Conservation (phyloP, 2,329 filamentous ascomycete species). For the Penicillium sp. region DNA sequence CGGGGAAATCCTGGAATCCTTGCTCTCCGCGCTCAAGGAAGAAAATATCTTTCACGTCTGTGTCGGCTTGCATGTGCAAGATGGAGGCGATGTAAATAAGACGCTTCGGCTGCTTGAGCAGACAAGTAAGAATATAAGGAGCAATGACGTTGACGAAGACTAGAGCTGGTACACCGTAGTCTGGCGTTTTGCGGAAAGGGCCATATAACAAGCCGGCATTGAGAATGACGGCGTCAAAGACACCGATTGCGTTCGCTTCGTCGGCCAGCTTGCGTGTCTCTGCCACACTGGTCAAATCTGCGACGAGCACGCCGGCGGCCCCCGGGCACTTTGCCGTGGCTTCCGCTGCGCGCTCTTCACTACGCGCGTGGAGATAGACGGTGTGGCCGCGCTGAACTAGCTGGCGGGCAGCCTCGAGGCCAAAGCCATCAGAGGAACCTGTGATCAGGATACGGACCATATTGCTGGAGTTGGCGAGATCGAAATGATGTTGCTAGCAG, state of each 20-base stretch:
- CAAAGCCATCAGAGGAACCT: slow-evolving; percentile 59
- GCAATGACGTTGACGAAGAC: slow-evolving; percentile 59
- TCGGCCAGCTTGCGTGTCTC: slow-evolving; percentile 54
- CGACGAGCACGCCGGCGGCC: slow-evolving; percentile 53
- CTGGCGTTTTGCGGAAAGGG: slow-evolving; percentile 41
- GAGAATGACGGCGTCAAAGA: slow-evolving; percentile 59
- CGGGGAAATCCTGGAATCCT: slow-evolving; percentile 37
- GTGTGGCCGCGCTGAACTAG: slow-evolving; percentile 55
- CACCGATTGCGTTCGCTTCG: slow-evolving; percentile 52
- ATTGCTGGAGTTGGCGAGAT: background rate
- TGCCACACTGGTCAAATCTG: slow-evolving; percentile 54
- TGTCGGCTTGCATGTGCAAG: slow-evolving; percentile 52
- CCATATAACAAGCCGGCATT: slow-evolving; percentile 56
- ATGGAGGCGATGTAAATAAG: slow-evolving; percentile 55
- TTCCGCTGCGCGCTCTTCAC: slow-evolving; percentile 53
- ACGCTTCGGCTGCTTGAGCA: slow-evolving; percentile 53
- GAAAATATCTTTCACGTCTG: slow-evolving; percentile 41
- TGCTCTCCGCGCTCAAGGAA: slow-evolving; percentile 40
- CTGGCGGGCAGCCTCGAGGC: slow-evolving; percentile 52
- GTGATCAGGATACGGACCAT: slow-evolving; percentile 57
- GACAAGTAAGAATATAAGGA: slow-evolving; percentile 56
- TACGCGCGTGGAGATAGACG: slow-evolving; percentile 60
- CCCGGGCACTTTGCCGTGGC: slow-evolving; percentile 51
- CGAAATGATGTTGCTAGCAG: too few relatives aligned
- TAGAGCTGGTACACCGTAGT: slow-evolving; percentile 48